Evolutionary conservation across 2,329 filamentous ascomycete species (phyloP).

Genomic region (Exutisphaerella laricina): DNA sequence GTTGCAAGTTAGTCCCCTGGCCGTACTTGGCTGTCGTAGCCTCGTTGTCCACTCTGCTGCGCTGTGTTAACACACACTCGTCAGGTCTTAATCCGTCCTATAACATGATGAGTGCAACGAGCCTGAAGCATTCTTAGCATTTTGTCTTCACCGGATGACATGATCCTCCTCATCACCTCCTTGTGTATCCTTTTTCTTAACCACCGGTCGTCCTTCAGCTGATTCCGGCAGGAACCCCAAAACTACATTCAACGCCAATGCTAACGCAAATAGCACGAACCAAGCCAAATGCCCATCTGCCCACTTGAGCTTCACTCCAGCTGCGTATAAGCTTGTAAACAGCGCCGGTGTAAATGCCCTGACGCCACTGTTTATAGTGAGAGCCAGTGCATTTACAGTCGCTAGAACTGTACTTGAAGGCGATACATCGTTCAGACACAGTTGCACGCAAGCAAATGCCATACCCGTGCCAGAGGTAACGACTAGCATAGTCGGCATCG

Average conservation of each 20-base stretch:
- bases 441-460: slow-evolving; percentile 65
- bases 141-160: no score
- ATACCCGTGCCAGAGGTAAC: slow-evolving; percentile 62
- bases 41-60: no score
- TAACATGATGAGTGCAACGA: no score
- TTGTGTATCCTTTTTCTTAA: slow-evolving; percentile 5
- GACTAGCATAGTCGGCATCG: slow-evolving; percentile 41
- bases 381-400: slow-evolving; percentile 63
- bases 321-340: slow-evolving; percentile 62
- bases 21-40: no score
- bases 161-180: slow-evolving; percentile 5
- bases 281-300: slow-evolving; percentile 62
- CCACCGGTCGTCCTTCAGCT: slow-evolving; percentile 28
- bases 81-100: no score
- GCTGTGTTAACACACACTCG: no score
- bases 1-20: no score
- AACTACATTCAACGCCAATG: slow-evolving; percentile 32
- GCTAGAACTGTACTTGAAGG: slow-evolving; percentile 61
- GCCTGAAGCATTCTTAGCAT: no score
- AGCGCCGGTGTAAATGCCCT: slow-evolving; percentile 61
- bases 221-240: slow-evolving; percentile 33
- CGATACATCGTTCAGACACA: slow-evolving; percentile 67
- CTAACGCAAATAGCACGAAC: slow-evolving; percentile 48
- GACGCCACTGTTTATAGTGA: slow-evolving; percentile 57
- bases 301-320: slow-evolving; percentile 58